These are phyloP conservation scores for Fraxinus cuspidata DNA, from an alignment of 257 asterid genomes.

Conservation along the genomic window DNA sequence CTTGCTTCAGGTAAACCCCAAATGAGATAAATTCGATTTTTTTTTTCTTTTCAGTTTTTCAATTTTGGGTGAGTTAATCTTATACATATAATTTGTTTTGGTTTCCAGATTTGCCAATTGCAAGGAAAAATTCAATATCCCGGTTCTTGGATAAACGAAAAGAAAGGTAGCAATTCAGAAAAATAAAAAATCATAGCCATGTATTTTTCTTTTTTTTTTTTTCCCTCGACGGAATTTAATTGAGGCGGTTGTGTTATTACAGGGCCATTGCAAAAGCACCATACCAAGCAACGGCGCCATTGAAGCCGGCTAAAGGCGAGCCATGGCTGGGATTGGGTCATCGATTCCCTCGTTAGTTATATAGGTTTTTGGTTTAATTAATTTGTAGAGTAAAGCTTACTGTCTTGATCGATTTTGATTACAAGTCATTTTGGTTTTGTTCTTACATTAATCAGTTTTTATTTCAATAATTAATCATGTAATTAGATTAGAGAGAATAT, in stretches of 20 bases:
- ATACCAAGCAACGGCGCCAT: slow-evolving; percentile 30
- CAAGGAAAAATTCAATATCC: slow-evolving; percentile 58
- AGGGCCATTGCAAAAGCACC: slow-evolving; percentile 57
- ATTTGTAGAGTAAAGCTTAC: slow-evolving; percentile 2
- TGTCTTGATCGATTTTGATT: slow-evolving; percentile 1
- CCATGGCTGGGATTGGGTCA: slow-evolving; percentile 57
- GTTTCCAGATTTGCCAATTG: slow-evolving; percentile 60
- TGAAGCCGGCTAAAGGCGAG: slow-evolving; percentile 34
- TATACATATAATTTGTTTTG: background rate
- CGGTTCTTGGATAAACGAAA: slow-evolving; percentile 68
- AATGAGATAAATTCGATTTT: too few species aligned
- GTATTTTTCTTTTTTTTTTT: background rate
- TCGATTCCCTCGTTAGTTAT: slow-evolving; percentile 31
- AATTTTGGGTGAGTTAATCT: background rate
- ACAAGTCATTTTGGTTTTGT: slow-evolving; percentile 7
- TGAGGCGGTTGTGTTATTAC: slow-evolving; percentile 11
- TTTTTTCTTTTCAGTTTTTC: background rate
- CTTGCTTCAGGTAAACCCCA: slow-evolving; percentile 36
- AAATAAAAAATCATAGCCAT: background rate
- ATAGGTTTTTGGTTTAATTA: slow-evolving; percentile 2
- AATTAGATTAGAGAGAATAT: slow-evolving; percentile 7
- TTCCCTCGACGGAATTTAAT: background rate
- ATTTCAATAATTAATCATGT: slow-evolving; percentile 8
- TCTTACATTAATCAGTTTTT: slow-evolving; percentile 2
- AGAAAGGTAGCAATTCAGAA: slow-evolving; percentile 38